Base-by-base conservation (phyloP, 768 basidiomycete species). In the Melanogaster broomeanus region DNA sequence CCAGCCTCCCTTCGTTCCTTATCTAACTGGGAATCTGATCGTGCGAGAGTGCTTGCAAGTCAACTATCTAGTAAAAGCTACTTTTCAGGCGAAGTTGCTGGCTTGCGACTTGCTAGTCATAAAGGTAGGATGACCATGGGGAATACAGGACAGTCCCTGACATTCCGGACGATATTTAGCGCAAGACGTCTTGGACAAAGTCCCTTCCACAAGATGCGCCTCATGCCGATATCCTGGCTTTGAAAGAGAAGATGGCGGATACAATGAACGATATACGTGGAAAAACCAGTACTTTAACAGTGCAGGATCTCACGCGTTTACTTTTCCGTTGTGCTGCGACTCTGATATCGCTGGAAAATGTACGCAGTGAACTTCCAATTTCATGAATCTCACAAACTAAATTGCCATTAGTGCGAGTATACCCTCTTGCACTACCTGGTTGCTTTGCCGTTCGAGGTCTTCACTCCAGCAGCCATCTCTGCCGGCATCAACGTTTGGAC, bases 401-500 rank as follows among this genome's bases (percentile, higher is more conserved):
- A 24, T 24, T 12, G 33, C 35, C 24, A 27, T 21, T 57, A 96
- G 93, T 86, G 84, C 63, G 92, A 98, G 52, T 80, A 88, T 62
- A 88, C 89, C 21, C 75, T 98, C 13, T 72, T 98, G 10, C 88
- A 91, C 69, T 87, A 93, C 66, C 74, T 98, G 22, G 94, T 98
- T 8, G 77, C 80, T 30, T 69, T 98, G 16, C 97, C 97, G 0
- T 90, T 98, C 60, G 87, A 90, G 49, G 86, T 90, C 3, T 92
- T 92, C 55, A 94, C 90, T 1, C 92, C 94, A 1, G 75, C 90
- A 4, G 84, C 93, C 1, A 83, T 98, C 50, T 80, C 90, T 15
- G 83, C 90, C 2, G 95, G 92, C 0, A 86, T 94, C 38, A 94
- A 98, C 63, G 87, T 88, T 10, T 98, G 97, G 97, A 93, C 89